Evolutionary conservation across 805 yeast genomes (phyloP).

Genomic region (Wickerhamiella slavikovae): DNA sequence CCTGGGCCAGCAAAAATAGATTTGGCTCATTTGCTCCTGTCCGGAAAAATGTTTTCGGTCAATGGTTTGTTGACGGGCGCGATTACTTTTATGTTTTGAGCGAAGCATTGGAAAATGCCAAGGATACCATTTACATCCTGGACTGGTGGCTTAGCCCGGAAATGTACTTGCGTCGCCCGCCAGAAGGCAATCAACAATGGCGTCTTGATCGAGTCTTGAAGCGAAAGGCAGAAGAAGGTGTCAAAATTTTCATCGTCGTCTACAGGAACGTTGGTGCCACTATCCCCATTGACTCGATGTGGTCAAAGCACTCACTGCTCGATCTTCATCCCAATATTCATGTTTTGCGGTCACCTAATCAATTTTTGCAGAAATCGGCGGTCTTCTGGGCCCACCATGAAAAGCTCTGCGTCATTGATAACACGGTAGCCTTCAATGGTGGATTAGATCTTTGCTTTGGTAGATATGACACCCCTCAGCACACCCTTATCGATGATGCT

Average conservation of each 20-base stretch:
- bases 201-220: conserved; percentile 74
- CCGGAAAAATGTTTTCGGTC: conserved; percentile 66
- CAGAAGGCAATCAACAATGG: conserved; percentile 86
- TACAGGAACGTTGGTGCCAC: conserved; percentile 88
- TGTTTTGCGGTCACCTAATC: conserved; percentile 88
- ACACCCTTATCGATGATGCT: conserved; percentile 63
- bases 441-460: conserved; percentile 95
- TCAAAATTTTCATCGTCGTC: conserved; percentile 75
- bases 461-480: conserved; percentile 92
- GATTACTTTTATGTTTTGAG: conserved; percentile 95
- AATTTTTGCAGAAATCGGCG: conserved; percentile 64
- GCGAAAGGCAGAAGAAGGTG: conserved; percentile 85
- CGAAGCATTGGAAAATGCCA: conserved; percentile 80
- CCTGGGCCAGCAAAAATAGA: conserved; percentile 57
- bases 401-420: conserved; percentile 70
- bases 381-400: conserved; percentile 99
- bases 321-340: conserved; percentile 72
- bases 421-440: conserved; percentile 75
- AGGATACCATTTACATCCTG: conserved; percentile 80
- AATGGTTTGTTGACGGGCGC: conserved; percentile 92
- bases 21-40: conserved; percentile 89
- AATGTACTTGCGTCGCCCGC: conserved; percentile 78
- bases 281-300: conserved; percentile 80
- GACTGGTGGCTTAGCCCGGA: conserved; percentile 99
- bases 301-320: conserved; percentile 83